Base-by-base conservation (phyloP, 2,329 filamentous ascomycete species). In the Cadophora sp. region DNA sequence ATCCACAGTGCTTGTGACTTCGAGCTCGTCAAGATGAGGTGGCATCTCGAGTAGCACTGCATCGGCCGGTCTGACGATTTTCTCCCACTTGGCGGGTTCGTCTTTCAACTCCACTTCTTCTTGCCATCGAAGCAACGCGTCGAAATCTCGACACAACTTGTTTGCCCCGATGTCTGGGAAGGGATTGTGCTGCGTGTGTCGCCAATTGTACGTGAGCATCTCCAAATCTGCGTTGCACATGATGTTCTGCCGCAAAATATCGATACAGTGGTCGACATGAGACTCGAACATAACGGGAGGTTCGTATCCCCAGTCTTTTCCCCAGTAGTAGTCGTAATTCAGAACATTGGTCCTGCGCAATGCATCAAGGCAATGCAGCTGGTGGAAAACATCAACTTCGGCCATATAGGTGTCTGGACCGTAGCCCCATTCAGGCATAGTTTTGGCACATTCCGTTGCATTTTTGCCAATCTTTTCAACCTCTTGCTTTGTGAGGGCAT, bases 121-220 rank as follows among this genome's bases (percentile, higher is more conserved):
- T 24, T 51, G 56, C 56, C 64, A 66, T 9, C 60, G 86, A 22
- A 60, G 14, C 31, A 66, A 53, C 1, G 29, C 29, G 4, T 66
- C 55, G 31, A 66, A 66, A 11, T 66, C 64, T 14, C 40, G 46
- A 29, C 63, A 65, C 22, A 61, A 48, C 31, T 53, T 29, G 19
- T 65, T 59, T 7, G 60, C 26, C 14, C 43, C 50, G 22, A 66
- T 51, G 22, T 66, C 56, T 9, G 56, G 64, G 24, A 60, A 66
- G 27, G 64, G 64, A 43, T 51, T 53, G n/a, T 31, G 37, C 46
- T 66, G 55, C 22, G 64, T 61, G 11, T 66, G 55, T 31, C 60
- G 40, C 64, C 64, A 66, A 22, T 66, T 50, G 22, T 61, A 27
- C 3, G 64, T 61, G 11, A 61, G 43, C 37, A 66, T 46, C n/a